A percentile compares a stretch with the other conserved stretches of the same genome.
phyloP scores from a whole-genome alignment of 306 rosid species.

The Acacia acuminata region DNA sequence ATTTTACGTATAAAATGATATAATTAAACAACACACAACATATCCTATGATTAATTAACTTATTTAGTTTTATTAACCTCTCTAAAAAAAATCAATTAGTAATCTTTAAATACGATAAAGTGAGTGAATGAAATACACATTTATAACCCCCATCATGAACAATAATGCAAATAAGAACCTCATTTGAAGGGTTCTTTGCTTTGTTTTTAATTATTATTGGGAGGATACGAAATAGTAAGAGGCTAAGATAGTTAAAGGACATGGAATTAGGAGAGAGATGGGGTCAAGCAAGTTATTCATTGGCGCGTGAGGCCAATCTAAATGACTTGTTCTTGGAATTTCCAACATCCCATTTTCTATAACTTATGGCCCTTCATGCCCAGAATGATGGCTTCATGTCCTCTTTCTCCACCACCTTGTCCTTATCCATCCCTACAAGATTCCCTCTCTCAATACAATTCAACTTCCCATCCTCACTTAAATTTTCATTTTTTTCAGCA shows the following conservation, averaged over 20 bases:
- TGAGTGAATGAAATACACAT: neutral
- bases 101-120: neutral
- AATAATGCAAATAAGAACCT: neutral
- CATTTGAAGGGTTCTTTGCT: neutral
- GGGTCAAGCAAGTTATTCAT: neutral
- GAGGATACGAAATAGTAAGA: neutral
- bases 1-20: no score
- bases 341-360: slow-evolving; percentile 76
- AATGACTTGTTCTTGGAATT: slow-evolving; percentile 44
- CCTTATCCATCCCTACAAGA: slow-evolving; percentile 41
- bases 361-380: slow-evolving; percentile 49
- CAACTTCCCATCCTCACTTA: neutral
- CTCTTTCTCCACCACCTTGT: slow-evolving; percentile 40
- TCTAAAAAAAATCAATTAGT: no score
- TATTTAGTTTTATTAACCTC: no score
- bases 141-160: neutral
- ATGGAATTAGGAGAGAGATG: neutral
- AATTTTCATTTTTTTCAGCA: neutral
- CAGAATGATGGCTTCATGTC: slow-evolving; percentile 61
- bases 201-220: neutral
- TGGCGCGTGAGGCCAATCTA: slow-evolving; percentile 8
- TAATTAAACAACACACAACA: no score
- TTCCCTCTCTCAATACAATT: neutral
- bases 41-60: no score
- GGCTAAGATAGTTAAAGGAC: neutral